These are phyloP conservation scores for Phyllosticta citribraziliensis DNA, from an alignment of 2,329 filamentous ascomycete genomes.

Conservation along the genomic window DNA sequence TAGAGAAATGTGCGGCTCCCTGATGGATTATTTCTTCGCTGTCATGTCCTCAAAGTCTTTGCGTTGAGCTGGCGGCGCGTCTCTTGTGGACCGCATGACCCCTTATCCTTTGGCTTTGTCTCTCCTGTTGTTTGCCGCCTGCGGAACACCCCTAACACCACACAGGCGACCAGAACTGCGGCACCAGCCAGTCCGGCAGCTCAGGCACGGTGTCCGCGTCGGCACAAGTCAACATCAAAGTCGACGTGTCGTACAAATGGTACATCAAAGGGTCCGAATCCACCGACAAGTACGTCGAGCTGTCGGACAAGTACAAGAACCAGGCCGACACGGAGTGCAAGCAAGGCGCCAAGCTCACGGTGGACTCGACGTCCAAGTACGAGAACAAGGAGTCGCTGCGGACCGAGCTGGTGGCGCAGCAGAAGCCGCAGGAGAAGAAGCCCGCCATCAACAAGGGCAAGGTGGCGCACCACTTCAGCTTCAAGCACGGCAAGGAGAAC, in stretches of 20 bases:
- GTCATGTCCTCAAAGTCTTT: too few species aligned
- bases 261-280: slow-evolving; percentile 59
- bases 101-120: too few species aligned
- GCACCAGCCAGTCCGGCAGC: not conserved
- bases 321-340: slow-evolving; percentile 50
- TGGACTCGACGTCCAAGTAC: slow-evolving; percentile 56
- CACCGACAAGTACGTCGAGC: slow-evolving; percentile 51
- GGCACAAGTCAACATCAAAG: slow-evolving; percentile 30
- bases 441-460: slow-evolving; percentile 56
- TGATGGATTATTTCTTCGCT: not conserved
- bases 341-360: slow-evolving; percentile 60
- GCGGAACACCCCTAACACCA: slow-evolving; percentile 3
- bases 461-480: slow-evolving; percentile 63
- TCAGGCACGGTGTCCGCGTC: not conserved
- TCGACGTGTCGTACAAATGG: slow-evolving; percentile 52
- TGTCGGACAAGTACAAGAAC: slow-evolving; percentile 54
- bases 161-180: not conserved
- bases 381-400: slow-evolving; percentile 63
- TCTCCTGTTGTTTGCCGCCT: too few species aligned
- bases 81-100: too few species aligned
- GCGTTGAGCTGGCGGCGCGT: too few species aligned
- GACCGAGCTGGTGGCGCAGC: slow-evolving; percentile 62
- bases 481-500: slow-evolving; percentile 50
- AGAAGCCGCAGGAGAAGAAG: slow-evolving; percentile 31
- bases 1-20: slow-evolving; percentile 38